Percentiles rank a stretch among this genome's conserved stretches.
These are phyloP conservation scores for Globisporangium spinosum DNA, from an alignment of 352 stramenopile species.

Conservation along the genomic window DNA sequence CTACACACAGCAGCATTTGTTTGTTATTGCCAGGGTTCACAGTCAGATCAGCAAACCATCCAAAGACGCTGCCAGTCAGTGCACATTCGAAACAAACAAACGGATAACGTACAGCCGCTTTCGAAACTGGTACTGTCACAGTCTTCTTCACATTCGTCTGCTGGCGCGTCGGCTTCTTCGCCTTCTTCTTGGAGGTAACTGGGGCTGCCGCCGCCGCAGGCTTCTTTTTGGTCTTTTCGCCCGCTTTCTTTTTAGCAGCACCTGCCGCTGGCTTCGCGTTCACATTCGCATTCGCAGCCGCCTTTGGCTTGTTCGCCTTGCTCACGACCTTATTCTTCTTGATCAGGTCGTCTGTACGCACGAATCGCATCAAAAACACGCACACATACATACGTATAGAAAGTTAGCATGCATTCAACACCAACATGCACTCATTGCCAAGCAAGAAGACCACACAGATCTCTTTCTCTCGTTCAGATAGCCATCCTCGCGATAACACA, in stretches of 20 bases:
- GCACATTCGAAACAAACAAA: slow-evolving; percentile 1
- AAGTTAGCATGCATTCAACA: too few species aligned
- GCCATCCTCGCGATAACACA: neutral
- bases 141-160: slow-evolving; percentile 76
- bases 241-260: slow-evolving; percentile 11
- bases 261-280: neutral
- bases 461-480: neutral
- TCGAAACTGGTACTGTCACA: slow-evolving; percentile 59
- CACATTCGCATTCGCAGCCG: slow-evolving; percentile 8
- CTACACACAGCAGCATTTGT: slow-evolving; percentile 12
- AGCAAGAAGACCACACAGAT: neutral
- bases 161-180: slow-evolving; percentile 33
- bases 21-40: neutral
- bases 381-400: neutral
- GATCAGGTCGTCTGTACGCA: slow-evolving; percentile 37
- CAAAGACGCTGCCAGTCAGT: neutral
- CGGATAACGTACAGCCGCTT: slow-evolving; percentile 41
- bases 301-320: slow-evolving; percentile 24
- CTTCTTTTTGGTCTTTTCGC: slow-evolving; percentile 7
- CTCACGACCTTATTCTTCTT: slow-evolving; percentile 28
- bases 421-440: neutral
- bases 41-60: neutral
- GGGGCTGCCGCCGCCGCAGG: neutral
- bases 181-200: slow-evolving; percentile 15
- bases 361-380: neutral